Evolutionary conservation across 192 early-diverging fungal genomes (phyloP).

Genomic region (Backusella luteola): DNA sequence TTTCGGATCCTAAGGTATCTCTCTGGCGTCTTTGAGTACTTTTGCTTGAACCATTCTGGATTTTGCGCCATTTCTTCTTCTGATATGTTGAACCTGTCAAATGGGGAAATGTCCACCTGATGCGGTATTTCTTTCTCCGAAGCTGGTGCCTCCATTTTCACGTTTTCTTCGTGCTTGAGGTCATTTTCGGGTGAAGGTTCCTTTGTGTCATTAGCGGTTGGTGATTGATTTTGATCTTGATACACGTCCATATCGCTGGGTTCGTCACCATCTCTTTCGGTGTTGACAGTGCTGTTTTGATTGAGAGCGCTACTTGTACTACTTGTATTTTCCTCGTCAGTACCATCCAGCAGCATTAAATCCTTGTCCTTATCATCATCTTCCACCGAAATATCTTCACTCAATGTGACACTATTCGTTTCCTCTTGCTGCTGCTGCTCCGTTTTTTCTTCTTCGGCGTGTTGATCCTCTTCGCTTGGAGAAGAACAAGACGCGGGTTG

Average conservation of each 20-base stretch:
- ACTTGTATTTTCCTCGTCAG: background rate
- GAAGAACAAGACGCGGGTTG: background rate
- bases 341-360: too few species aligned
- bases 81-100: constrained; percentile 48
- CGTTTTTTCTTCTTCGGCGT: background rate
- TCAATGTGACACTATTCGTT: background rate
- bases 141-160: background rate
- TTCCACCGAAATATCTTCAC: constrained; percentile 1
- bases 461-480: background rate
- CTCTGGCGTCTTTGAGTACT: constrained; percentile 79
- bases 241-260: background rate
- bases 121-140: background rate
- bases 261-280: background rate
- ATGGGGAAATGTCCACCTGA: constrained; percentile 8
- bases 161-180: background rate
- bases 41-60: constrained; percentile 69
- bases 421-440: background rate
- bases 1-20: constrained; percentile 88
- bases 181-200: background rate
- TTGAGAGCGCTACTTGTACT: background rate
- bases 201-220: background rate
- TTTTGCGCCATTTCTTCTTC: constrained; percentile 49
- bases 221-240: background rate
- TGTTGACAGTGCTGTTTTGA: background rate
- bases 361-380: constrained; percentile 17